Conservation (phyloP, 768 basidiomycete species). For the Suillus plorans region DNA sequence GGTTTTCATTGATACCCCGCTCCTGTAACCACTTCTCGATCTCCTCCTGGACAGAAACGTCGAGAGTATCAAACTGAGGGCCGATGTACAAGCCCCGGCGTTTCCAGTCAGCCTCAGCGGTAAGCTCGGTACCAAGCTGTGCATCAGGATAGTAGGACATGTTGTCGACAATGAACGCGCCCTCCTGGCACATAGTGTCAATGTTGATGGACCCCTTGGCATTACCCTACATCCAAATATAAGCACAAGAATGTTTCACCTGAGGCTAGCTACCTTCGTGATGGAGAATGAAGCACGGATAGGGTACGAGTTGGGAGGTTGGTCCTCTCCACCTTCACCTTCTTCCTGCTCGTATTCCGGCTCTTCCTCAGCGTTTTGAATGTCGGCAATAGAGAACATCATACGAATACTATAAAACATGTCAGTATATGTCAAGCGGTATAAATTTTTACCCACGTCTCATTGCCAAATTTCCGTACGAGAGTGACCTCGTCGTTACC, state of each 20-base stretch:
- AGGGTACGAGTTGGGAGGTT: constrained; percentile 50
- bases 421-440: background rate
- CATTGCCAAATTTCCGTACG: constrained; percentile 85
- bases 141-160: constrained; percentile 80
- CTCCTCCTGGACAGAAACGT: constrained; percentile 83
- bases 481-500: constrained; percentile 84
- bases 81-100: constrained; percentile 91
- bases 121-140: constrained; percentile 70
- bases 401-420: constrained; percentile 66
- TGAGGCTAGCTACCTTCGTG: constrained; percentile 60
- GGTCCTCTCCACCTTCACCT: constrained; percentile 32
- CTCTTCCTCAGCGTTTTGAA: constrained; percentile 51
- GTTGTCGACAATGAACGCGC: constrained; percentile 84
- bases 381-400: constrained; percentile 91
- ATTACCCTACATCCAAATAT: constrained; percentile 36
- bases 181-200: constrained; percentile 78
- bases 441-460: constrained; percentile 56
- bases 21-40: constrained; percentile 89
- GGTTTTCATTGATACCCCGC: constrained; percentile 79
- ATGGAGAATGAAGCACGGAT: constrained; percentile 81
- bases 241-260: background rate
- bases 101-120: constrained; percentile 92
- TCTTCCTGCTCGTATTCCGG: constrained; percentile 39
- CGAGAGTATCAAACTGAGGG: constrained; percentile 91
- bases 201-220: constrained; percentile 70